Evolutionary conservation across 257 asterid genomes (phyloP).

Genomic region (Salvia miltiorrhiza): DNA sequence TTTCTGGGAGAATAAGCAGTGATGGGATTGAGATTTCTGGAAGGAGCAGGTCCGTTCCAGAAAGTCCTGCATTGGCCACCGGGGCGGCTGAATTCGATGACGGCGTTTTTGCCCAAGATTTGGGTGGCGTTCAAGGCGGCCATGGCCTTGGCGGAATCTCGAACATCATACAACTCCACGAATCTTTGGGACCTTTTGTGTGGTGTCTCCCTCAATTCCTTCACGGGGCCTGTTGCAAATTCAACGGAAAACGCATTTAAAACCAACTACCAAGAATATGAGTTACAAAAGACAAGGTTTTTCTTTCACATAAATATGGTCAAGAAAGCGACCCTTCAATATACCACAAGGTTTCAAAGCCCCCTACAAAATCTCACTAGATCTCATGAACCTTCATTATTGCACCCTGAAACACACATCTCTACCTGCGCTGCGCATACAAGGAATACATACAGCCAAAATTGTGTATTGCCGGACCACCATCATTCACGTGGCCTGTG

Average conservation of each 20-base stretch:
- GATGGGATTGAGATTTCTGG: not conserved
- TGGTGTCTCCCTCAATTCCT: slow-evolving; percentile 92
- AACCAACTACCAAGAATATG: slow-evolving; percentile 3
- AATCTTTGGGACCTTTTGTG: slow-evolving; percentile 59
- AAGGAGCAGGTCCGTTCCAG: not conserved
- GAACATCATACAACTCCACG: slow-evolving; percentile 77
- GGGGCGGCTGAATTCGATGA: slow-evolving; percentile 72
- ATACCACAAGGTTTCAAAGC: slow-evolving; percentile 8
- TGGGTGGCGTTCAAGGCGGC: slow-evolving; percentile 52
- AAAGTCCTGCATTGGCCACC: slow-evolving; percentile 56
- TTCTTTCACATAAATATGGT: slow-evolving; percentile 31
- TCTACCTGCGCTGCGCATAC: not conserved
- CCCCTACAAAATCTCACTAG: slow-evolving; percentile 32
- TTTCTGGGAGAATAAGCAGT: slow-evolving; percentile 13
- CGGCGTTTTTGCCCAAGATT: slow-evolving; percentile 38
- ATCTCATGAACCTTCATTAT: slow-evolving; percentile 16
- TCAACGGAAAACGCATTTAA: not conserved
- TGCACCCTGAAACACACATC: slow-evolving; percentile 16
- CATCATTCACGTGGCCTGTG: not conserved
- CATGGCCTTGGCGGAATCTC: slow-evolving; percentile 74
- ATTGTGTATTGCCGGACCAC: not conserved
- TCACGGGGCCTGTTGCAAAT: slow-evolving; percentile 56
- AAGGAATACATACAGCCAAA: not conserved
- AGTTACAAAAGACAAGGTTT: slow-evolving; percentile 26
- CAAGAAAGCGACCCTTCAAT: slow-evolving; percentile 51